phyloP scores from a whole-genome alignment of 164 flowering plant genomes.

The Macadamia integrifolia region DNA sequence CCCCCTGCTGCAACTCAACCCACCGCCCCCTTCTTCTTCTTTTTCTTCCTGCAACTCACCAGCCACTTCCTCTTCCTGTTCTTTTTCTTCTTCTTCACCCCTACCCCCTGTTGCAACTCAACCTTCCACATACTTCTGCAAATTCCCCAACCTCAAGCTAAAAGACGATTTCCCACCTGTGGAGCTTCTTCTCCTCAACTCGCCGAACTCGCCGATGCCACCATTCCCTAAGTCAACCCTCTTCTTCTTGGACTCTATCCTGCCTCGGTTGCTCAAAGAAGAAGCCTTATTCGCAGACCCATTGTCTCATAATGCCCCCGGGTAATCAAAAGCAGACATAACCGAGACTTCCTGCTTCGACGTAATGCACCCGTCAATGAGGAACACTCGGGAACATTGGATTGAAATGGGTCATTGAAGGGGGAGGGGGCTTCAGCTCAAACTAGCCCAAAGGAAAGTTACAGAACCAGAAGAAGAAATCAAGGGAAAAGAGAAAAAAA shows the following conservation, averaged over 20 bases:
- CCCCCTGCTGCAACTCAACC: too few species aligned
- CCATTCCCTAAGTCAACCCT: conserved; percentile 2
- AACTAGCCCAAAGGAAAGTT: not conserved
- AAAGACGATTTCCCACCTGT: conserved; percentile 11
- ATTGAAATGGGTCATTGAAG: conserved; percentile 13
- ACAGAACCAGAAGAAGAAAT: not conserved
- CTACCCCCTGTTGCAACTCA: conserved; percentile 55
- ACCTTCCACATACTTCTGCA: conserved; percentile 35
- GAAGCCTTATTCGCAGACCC: conserved; percentile 19
- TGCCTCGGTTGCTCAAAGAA: conserved; percentile 13
- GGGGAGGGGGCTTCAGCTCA: conserved; percentile 5
- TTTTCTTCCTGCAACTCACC: too few species aligned
- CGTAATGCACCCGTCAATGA: conserved; percentile 51
- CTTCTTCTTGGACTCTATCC: conserved; percentile 16
- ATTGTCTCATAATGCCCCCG: conserved; percentile 19
- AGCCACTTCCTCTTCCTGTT: too few species aligned
- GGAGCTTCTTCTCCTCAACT: conserved; percentile 29
- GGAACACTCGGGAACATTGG: conserved; percentile 3
- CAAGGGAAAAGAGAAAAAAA: not conserved
- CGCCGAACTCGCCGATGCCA: conserved; percentile 12
- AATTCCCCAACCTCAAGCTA: too few species aligned
- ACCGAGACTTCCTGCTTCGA: conserved; percentile 43
- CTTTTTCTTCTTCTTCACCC: too few species aligned
- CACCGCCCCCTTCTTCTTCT: too few species aligned
- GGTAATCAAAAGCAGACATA: conserved; percentile 37